Percentiles rank a stretch among this genome's conserved stretches.
phyloP scores from a whole-genome alignment of 192 early-diverging fungal genomes.

The Coemansia reversa region DNA sequence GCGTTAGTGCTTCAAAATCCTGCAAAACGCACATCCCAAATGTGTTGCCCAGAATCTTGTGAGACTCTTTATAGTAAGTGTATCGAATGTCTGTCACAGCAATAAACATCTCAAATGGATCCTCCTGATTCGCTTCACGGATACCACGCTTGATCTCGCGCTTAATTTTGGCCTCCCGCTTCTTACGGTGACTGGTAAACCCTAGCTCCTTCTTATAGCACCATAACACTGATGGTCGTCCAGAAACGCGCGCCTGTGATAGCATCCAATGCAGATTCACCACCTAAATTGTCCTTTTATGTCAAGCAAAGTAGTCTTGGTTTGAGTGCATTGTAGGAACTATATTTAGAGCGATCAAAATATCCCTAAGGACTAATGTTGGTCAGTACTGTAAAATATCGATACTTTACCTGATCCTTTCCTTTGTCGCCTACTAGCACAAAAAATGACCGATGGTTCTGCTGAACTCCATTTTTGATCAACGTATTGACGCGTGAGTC shows the following conservation, averaged over 20 bases:
- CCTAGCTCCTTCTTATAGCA: slow-evolving; percentile 99
- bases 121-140: slow-evolving; percentile 87
- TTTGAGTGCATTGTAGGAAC: not conserved
- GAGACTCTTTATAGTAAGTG: slow-evolving; percentile 99
- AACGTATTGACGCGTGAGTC: slow-evolving; percentile 94
- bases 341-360: not conserved
- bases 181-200: slow-evolving; percentile 93
- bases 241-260: slow-evolving; percentile 86
- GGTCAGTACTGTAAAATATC: not conserved
- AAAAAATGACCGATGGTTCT: slow-evolving; percentile 91
- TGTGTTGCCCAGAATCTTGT: slow-evolving; percentile 97
- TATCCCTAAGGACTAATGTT: not conserved
- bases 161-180: slow-evolving; percentile 95
- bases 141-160: slow-evolving; percentile 89
- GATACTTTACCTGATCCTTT: slow-evolving; percentile 67
- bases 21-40: slow-evolving; percentile 98
- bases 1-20: slow-evolving; percentile 98
- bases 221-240: slow-evolving; percentile 95
- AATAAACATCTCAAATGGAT: slow-evolving; percentile 99
- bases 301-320: not conserved
- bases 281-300: slow-evolving; percentile 56
- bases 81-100: slow-evolving; percentile 95
- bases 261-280: slow-evolving; percentile 97
- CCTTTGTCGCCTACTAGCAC: slow-evolving; percentile 95
- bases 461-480: slow-evolving; percentile 89